Percentiles rank a stretch among this genome's conserved stretches.
These are phyloP conservation scores for Podila verticillata DNA, from an alignment of 192 early-diverging fungal species.

Conservation along the genomic window DNA sequence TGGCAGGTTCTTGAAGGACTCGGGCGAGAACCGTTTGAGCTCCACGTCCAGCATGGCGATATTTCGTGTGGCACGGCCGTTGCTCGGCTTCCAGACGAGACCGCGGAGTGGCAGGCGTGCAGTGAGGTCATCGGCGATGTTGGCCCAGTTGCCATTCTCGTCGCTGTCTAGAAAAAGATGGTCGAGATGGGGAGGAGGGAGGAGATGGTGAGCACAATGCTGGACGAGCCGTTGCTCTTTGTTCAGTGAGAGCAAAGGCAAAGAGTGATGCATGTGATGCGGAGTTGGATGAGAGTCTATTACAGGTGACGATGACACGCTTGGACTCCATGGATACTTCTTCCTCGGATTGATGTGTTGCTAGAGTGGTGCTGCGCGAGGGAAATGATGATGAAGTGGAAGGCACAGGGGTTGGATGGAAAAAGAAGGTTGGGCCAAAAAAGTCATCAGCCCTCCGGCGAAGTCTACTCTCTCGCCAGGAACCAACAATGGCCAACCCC, in stretches of 20 bases:
- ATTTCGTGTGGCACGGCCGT: constrained; percentile 67
- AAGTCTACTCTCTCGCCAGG: too few species aligned
- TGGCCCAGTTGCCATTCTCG: constrained; percentile 69
- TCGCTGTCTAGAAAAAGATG: constrained; percentile 56
- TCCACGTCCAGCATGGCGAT: constrained; percentile 71
- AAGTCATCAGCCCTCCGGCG: too few species aligned
- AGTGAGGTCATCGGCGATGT: constrained; percentile 70
- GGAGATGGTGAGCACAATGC: background rate
- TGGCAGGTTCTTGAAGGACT: constrained; percentile 49
- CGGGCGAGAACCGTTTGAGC: constrained; percentile 58
- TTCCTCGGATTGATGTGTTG: too few species aligned
- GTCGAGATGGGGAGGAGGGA: background rate
- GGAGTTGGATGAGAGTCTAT: background rate
- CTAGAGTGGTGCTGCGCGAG: too few species aligned
- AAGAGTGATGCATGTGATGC: background rate
- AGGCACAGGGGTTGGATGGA: too few species aligned
- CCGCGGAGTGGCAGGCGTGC: constrained; percentile 83
- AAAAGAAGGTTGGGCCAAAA: too few species aligned
- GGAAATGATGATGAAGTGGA: too few species aligned
- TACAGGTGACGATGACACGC: constrained; percentile 52
- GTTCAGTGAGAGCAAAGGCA: background rate
- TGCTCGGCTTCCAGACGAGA: constrained; percentile 80
- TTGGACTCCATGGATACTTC: constrained; percentile 29
- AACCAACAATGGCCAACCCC: too few species aligned
- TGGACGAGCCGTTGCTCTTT: background rate